These are phyloP conservation scores for Aspergillus caelatus DNA, from an alignment of 2,329 filamentous ascomycete genomes.

Conservation along the genomic window DNA sequence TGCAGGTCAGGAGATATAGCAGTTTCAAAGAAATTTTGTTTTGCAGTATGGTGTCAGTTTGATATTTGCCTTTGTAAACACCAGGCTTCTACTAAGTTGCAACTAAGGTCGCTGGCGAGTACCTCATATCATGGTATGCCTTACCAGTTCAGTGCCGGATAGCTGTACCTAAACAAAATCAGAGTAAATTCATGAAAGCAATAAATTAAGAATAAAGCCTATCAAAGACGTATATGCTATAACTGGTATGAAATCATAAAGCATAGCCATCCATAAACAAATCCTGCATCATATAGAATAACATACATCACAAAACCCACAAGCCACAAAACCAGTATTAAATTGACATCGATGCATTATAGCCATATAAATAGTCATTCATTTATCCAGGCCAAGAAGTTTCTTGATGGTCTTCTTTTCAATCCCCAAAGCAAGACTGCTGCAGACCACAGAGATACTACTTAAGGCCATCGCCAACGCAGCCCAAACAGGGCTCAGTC, in stretches of 20 bases:
- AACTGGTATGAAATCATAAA: background rate
- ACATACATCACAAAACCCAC: background rate
- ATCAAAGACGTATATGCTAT: background rate
- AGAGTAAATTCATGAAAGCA: background rate
- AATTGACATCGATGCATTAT: background rate
- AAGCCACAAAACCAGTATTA: background rate
- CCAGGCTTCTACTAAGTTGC: background rate
- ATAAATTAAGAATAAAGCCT: background rate
- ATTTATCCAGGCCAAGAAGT: conserved; percentile 18
- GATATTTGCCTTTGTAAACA: background rate
- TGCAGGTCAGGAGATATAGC: background rate
- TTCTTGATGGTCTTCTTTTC: conserved; percentile 29
- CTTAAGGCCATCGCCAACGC: conserved; percentile 90
- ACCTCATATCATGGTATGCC: background rate
- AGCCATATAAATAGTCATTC: background rate
- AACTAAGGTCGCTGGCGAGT: background rate
- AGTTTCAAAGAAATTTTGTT: background rate
- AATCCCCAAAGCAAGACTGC: conserved; percentile 72
- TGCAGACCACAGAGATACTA: conserved; percentile 84
- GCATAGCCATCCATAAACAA: background rate
- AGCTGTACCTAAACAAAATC: background rate
- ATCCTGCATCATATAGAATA: background rate
- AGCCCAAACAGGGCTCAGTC: conserved; percentile 68
- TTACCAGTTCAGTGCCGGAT: background rate
- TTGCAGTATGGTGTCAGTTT: background rate